These are phyloP conservation scores for Amoeboaphelidium protococcarum DNA, from an alignment of 371 early-diverging fungal species.

Conservation along the genomic window DNA sequence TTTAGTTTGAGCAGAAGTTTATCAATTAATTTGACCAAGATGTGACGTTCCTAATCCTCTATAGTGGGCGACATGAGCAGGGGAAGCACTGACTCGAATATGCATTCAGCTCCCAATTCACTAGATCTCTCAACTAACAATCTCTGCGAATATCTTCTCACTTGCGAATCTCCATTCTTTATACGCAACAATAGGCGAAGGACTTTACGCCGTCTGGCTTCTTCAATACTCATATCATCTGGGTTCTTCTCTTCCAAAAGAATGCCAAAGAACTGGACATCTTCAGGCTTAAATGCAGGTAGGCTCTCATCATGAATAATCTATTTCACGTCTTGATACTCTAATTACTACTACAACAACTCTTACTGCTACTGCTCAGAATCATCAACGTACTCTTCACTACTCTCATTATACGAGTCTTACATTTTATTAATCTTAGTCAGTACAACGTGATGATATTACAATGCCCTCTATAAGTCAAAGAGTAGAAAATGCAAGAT, in stretches of 20 bases:
- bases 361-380: no score
- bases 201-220: conserved; percentile 78
- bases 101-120: conserved; percentile 74
- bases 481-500: no score
- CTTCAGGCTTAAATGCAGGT: conserved; percentile 86
- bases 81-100: conserved; percentile 89
- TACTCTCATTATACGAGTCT: no score
- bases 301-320: conserved; percentile 35
- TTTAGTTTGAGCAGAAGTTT: conserved; percentile 81
- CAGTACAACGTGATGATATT: no score
- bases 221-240: conserved; percentile 49
- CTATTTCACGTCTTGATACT: no score
- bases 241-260: conserved; percentile 53
- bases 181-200: conserved; percentile 80
- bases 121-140: conserved; percentile 87
- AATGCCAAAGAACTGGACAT: conserved; percentile 86
- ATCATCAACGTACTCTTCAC: no score
- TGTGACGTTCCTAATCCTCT: conserved; percentile 92
- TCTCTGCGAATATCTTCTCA: conserved; percentile 71
- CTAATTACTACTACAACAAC: no score
- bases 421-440: no score
- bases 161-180: conserved; percentile 89
- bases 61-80: conserved; percentile 83
- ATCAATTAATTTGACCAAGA: conserved; percentile 89
- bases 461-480: no score